Percentiles rank a stretch among this genome's conserved stretches.
These are phyloP conservation scores for Teratosphaeria epicoccoides DNA, from an alignment of 2,329 filamentous ascomycete genomes.

Conservation along the genomic window DNA sequence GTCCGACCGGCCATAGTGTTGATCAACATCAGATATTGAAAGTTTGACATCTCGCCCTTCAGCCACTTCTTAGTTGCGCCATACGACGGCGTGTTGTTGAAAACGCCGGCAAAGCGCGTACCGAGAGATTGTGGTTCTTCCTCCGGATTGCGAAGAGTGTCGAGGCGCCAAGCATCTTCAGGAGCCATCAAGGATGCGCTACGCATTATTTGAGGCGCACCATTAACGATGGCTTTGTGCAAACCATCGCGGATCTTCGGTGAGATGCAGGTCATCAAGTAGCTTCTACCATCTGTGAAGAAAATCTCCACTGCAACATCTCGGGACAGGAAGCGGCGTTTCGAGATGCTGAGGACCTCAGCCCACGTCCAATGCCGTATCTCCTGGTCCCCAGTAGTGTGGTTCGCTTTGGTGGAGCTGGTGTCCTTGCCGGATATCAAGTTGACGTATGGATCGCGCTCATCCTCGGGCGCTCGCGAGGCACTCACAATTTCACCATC, in stretches of 20 bases:
- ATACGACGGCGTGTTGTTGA: slow-evolving; percentile 71
- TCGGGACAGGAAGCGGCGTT: slow-evolving; percentile 85
- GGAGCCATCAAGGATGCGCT: slow-evolving; percentile 51
- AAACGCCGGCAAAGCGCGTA: slow-evolving; percentile 83
- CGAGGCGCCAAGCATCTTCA: slow-evolving; percentile 85
- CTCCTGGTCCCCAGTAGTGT: slow-evolving; percentile 55
- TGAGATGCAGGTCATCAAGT: slow-evolving; percentile 76
- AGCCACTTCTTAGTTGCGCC: slow-evolving; percentile 84
- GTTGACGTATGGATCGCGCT: slow-evolving; percentile 88
- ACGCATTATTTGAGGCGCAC: slow-evolving; percentile 65
- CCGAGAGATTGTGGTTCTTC: slow-evolving; percentile 60
- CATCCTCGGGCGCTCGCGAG: slow-evolving; percentile 82
- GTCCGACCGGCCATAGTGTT: slow-evolving; percentile 96
- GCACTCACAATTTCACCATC: slow-evolving; percentile 97
- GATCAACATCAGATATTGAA: slow-evolving; percentile 96
- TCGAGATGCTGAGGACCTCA: slow-evolving; percentile 90
- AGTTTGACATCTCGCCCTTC: slow-evolving; percentile 92
- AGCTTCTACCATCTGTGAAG: slow-evolving; percentile 93
- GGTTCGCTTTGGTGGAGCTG: slow-evolving; percentile 41
- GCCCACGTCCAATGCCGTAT: slow-evolving; percentile 88
- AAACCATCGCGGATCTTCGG: slow-evolving; percentile 66
- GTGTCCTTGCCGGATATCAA: slow-evolving; percentile 76
- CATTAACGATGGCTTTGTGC: slow-evolving; percentile 57
- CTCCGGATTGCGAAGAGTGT: slow-evolving; percentile 62
- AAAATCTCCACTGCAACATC: slow-evolving; percentile 97